Base-by-base conservation (phyloP, 1,284 basidiomycete species). In the Cryptococcus sp. region DNA sequence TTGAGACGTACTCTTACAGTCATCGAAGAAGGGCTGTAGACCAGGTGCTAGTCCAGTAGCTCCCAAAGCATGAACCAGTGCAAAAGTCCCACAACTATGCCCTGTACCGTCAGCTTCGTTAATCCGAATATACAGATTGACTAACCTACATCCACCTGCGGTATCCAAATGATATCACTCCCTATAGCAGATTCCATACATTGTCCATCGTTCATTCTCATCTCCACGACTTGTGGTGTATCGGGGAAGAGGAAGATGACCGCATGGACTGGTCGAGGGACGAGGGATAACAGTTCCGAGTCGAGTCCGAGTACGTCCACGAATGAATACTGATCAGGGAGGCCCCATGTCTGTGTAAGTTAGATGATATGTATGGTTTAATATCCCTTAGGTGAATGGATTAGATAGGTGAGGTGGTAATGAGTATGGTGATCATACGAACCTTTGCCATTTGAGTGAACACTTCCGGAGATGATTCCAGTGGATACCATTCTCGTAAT, bases 281-380 rank as follows among this genome's bases (percentile, higher is more conserved):
- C 69, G 58, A 81, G 71, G 8, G 71, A 67, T 4, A 82, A 71
- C 23, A 81, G 64, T 49, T 80, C 79, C n/a, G 76, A 68, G 49
- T 80, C 78, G 41, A 81, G 62, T 14, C 79, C 80, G 58, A 73
- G 75, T 37, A 82, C 76, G 64, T 82, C 81, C 53, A 77, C 70
- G 66, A 80, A 81, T 15, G 74, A 63, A 57, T 78, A 77, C n/a
- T 62, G 49, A 5, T 65, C 55, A 2, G 68, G 64, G 51, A 74
- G 68, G 5, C 76, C 78, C 63, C 63, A 65, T 45, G 55, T 38
- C 61, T 65, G 53, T 1, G 30, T 32, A 30, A 46, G 8, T 53
- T 15, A 14, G 50, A 50, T 30, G 53, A 30, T 23, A 23, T 46
- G 11, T 11, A 23, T 14, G 23, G n/a, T 41, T 41, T 10, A 41